Conservation (phyloP, 2,329 filamentous ascomycete species). For the Fusarium sp. region DNA sequence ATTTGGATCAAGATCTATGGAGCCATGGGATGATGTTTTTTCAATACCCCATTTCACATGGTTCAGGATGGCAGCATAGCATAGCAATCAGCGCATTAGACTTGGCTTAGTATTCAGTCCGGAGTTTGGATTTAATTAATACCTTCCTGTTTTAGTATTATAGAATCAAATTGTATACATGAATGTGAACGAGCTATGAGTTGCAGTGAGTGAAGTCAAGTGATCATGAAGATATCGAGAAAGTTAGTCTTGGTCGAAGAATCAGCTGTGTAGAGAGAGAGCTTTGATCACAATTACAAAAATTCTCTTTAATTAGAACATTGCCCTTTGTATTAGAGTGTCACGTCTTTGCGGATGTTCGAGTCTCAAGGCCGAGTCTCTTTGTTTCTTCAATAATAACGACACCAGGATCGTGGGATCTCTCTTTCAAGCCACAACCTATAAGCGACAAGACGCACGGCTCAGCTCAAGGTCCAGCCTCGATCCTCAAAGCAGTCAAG, state of each 20-base stretch:
- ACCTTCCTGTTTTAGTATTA: slow-evolving; percentile 10
- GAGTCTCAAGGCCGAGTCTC: neutral
- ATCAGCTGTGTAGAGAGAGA: neutral
- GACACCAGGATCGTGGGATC: neutral
- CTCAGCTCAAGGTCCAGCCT: slow-evolving; percentile 12
- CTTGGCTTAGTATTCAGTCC: slow-evolving; percentile 5
- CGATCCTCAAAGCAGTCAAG: slow-evolving; percentile 12
- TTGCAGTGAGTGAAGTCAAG: neutral
- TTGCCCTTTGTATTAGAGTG: neutral
- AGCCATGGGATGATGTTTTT: slow-evolving; percentile 1
- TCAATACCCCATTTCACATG: slow-evolving; percentile 15
- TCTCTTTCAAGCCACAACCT: slow-evolving; percentile 17
- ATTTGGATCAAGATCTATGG: neutral
- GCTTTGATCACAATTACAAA: neutral
- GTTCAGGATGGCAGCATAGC: slow-evolving; percentile 12
- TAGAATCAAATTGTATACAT: neutral
- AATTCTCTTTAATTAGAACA: neutral
- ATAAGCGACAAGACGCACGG: slow-evolving; percentile 10
- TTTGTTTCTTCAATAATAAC: slow-evolving; percentile 12
- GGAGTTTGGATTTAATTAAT: neutral
- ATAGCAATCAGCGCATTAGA: slow-evolving; percentile 24
- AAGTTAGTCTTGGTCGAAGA: neutral
- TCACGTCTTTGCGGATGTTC: neutral
- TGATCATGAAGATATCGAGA: neutral
- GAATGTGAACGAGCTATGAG: neutral